Evolutionary conservation across 305 asterid genomes (phyloP).

Genomic region (Fraxinus ornus): DNA sequence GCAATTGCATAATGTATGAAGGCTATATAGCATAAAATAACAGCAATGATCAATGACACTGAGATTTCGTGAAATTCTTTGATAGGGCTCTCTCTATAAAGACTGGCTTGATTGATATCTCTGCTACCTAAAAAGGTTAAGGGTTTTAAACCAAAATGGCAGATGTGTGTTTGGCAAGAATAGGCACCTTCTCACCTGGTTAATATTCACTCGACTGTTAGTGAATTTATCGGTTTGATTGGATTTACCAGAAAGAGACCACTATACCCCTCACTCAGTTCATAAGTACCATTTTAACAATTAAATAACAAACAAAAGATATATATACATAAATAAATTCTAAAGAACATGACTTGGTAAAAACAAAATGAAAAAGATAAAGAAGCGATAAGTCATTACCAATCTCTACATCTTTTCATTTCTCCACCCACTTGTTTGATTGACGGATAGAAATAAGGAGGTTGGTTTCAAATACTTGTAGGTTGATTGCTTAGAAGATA

Average conservation of each 20-base stretch:
- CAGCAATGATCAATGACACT: slow-evolving; percentile 3
- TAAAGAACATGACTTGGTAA: neutral
- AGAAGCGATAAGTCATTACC: neutral
- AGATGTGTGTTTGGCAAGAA: neutral
- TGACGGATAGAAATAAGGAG: neutral
- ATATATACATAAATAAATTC: neutral
- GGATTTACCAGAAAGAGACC: neutral
- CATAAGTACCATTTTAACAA: neutral
- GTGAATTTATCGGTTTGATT: slow-evolving; percentile 5
- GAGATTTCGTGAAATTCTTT: neutral
- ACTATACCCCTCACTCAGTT: neutral
- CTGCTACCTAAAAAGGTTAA: neutral
- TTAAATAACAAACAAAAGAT: neutral
- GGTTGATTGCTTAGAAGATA: neutral
- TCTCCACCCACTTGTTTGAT: slow-evolving; percentile 4
- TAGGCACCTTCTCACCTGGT: neutral
- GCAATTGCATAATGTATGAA: slow-evolving; percentile 2
- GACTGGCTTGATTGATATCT: neutral
- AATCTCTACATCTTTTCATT: slow-evolving; percentile 5
- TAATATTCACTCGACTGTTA: neutral
- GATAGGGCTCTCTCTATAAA: neutral
- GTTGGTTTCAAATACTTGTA: neutral
- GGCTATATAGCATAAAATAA: neutral
- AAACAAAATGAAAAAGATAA: slow-evolving; percentile 1
- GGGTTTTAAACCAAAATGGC: neutral